phyloP scores from a whole-genome alignment of 2,329 filamentous ascomycete species.

The Aspergillus versicolor region DNA sequence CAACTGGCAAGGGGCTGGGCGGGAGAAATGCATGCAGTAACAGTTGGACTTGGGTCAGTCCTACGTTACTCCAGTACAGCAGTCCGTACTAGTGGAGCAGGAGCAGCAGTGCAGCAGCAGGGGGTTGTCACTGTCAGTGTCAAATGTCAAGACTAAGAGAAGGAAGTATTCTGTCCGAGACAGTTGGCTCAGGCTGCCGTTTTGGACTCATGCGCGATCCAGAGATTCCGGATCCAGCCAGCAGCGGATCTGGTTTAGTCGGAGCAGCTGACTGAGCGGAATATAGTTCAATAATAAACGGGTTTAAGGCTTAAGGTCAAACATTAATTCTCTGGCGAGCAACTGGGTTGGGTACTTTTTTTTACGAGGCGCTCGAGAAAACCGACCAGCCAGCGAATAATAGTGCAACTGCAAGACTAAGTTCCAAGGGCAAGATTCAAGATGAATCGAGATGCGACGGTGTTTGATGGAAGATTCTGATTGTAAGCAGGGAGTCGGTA shows the following conservation, averaged over 20 bases:
- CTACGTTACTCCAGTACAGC: not conserved
- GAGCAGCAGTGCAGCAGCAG: too few species aligned
- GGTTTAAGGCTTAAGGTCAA: not conserved
- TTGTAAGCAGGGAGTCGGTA: constrained; percentile 1
- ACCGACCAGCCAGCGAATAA: not conserved
- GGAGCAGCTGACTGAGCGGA: not conserved
- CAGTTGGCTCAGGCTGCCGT: not conserved
- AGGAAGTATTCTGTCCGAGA: too few species aligned
- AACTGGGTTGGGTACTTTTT: not conserved
- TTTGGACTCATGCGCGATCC: constrained; percentile 16
- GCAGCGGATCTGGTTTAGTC: not conserved
- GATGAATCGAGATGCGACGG: not conserved
- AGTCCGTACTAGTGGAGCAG: not conserved
- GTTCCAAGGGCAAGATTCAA: not conserved
- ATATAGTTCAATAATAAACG: not conserved
- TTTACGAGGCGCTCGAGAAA: not conserved
- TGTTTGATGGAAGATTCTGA: not conserved
- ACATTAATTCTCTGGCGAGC: not conserved
- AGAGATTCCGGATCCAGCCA: not conserved
- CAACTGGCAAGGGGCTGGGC: not conserved
- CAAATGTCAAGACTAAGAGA: too few species aligned
- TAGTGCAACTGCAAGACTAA: not conserved
- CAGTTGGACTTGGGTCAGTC: not conserved
- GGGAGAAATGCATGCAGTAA: not conserved
- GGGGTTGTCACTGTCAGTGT: too few species aligned